Conservation (phyloP, 768 basidiomycete species). For the Hemileccinum rubropunctum region DNA sequence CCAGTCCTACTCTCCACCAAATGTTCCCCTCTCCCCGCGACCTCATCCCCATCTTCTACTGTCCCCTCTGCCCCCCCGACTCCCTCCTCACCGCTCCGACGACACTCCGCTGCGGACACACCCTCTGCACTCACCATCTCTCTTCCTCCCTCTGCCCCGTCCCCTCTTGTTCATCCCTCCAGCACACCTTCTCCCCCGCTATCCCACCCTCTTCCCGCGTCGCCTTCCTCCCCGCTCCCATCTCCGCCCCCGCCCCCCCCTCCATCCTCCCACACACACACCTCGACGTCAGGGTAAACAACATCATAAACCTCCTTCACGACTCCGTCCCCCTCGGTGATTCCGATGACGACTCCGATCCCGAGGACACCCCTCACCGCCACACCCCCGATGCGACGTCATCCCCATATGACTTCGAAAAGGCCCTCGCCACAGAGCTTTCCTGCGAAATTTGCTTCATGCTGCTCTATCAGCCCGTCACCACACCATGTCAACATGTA, state of each 20-base stretch:
- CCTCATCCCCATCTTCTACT: slow-evolving; percentile 44
- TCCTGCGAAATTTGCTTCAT: slow-evolving; percentile 91
- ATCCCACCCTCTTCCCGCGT: slow-evolving; percentile 42
- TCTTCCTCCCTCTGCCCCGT: slow-evolving; percentile 33
- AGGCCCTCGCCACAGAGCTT: slow-evolving; percentile 63
- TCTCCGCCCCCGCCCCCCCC: slow-evolving; percentile 20
- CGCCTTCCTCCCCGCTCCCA: slow-evolving; percentile 36
- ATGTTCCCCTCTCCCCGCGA: slow-evolving; percentile 24
- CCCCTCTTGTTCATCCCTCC: slow-evolving; percentile 30
- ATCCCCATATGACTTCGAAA: slow-evolving; percentile 46
- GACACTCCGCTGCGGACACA: slow-evolving; percentile 79
- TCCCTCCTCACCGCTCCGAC: slow-evolving; percentile 43
- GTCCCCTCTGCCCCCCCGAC: slow-evolving; percentile 49
- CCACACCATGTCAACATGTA: slow-evolving; percentile 94
- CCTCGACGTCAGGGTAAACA: slow-evolving; percentile 58
- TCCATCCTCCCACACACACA: not conserved
- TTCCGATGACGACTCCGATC: slow-evolving; percentile 33
- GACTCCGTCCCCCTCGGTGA: slow-evolving; percentile 20
- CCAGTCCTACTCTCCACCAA: not conserved
- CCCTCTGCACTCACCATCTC: slow-evolving; percentile 65
- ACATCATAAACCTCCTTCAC: slow-evolving; percentile 47
- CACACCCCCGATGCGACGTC: slow-evolving; percentile 15
- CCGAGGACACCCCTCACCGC: slow-evolving; percentile 22
- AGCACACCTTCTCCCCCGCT: slow-evolving; percentile 17
- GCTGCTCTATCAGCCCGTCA: slow-evolving; percentile 81